Evolutionary conservation across 2,329 filamentous ascomycete genomes (phyloP), one percentile per base, ranked within the genome.

Genomic region (Venturia nashicola): DNA sequence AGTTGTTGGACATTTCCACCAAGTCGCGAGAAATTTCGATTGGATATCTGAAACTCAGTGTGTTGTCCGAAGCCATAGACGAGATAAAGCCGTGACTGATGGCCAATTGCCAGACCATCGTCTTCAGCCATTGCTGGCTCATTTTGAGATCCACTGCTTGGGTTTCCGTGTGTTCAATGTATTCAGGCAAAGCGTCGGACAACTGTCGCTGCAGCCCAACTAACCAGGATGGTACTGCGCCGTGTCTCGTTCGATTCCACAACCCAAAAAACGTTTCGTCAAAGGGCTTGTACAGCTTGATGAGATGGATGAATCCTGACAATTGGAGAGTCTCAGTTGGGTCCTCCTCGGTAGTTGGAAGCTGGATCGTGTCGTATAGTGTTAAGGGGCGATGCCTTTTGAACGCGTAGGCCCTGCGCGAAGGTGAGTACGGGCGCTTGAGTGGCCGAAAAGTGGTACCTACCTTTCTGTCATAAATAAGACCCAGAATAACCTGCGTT

Each of bases 51-150:
- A 86, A 86, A 42, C 79, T 82, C 79, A 86, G 83, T 59, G 83
- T 81, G 66, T 79, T 79, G 64, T 88, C 82, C 7, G 78, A 73
- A 0, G 84, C 78, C 2, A 79, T 79, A 40, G 82, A 84, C 40
- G 84, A 86, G 23, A 89, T 77, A 32, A 85, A 81, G 4, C 84
- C 83, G 68, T 87, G 85, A 23, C 83, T 82, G 68, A 87, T 87
- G 3, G 85, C 86, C 1, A 86, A 80, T 68, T 88, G 86, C 86
- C 86, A 89, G n/a, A 88, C 82, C 75, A 88, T 86, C 1, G 85
- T 83, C 20, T 83, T 79, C 5, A 89, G 77, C 86, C 86, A 89
- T 69, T 88, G 85, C 70, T 89, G 86, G 2, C 85, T 89, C 62
- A 87, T 82, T 54, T 87, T 78, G 20, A 89, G 79, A 68, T 89